phyloP scores from a whole-genome alignment of 768 basidiomycete genomes.

The Mycena chlorophos region DNA sequence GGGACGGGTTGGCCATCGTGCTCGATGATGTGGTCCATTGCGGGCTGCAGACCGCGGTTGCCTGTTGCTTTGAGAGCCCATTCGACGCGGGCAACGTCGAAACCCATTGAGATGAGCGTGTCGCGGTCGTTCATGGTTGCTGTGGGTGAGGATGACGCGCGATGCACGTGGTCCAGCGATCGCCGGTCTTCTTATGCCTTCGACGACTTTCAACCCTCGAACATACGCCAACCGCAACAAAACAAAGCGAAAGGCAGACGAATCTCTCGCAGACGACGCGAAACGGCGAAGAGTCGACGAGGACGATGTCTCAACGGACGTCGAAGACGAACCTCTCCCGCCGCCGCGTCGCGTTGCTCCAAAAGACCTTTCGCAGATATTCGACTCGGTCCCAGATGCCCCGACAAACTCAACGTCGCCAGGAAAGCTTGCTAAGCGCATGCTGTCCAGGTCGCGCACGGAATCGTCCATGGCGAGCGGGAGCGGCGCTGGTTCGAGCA shows the following conservation, averaged over 20 bases:
- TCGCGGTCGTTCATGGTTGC: slow-evolving; percentile 63
- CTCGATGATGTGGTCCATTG: slow-evolving; percentile 87
- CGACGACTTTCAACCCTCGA: slow-evolving; percentile 16
- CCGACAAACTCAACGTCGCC: slow-evolving; percentile 34
- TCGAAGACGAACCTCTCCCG: slow-evolving; percentile 11
- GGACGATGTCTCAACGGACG: slow-evolving; percentile 15
- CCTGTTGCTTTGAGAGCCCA: slow-evolving; percentile 89
- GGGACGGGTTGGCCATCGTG: slow-evolving; percentile 78
- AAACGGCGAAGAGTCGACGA: slow-evolving; percentile 18
- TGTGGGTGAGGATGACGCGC: neutral
- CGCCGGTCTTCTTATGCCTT: slow-evolving; percentile 10
- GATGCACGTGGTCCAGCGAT: slow-evolving; percentile 3
- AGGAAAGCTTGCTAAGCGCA: slow-evolving; percentile 60
- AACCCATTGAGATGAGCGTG: slow-evolving; percentile 82
- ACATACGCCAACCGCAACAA: slow-evolving; percentile 19
- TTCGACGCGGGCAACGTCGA: slow-evolving; percentile 79
- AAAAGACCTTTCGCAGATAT: slow-evolving; percentile 19
- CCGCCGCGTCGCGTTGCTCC: slow-evolving; percentile 10
- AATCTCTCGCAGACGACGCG: slow-evolving; percentile 7
- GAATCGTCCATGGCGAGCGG: slow-evolving; percentile 50
- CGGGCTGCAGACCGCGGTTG: slow-evolving; percentile 83
- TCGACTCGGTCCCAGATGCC: slow-evolving; percentile 17
- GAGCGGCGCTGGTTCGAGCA: slow-evolving; percentile 21
- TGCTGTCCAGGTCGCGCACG: slow-evolving; percentile 70
- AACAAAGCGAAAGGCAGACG: slow-evolving; percentile 13